A percentile compares a stretch with the other conserved stretches of the same genome.
phyloP scores from a whole-genome alignment of 139 green algal species.

The Picochlorum sp. region DNA sequence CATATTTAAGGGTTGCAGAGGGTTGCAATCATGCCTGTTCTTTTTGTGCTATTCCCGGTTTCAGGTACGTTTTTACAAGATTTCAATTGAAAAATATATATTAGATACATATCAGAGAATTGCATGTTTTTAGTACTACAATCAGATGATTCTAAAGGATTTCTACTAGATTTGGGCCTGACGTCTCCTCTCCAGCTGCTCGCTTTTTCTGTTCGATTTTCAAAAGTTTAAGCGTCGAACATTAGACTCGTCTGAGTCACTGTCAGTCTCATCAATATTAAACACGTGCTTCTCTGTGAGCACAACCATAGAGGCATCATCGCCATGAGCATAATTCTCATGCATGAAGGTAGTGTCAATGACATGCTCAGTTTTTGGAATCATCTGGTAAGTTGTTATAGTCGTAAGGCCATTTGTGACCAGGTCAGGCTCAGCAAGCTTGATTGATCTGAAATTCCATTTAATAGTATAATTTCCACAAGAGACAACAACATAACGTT shows the following conservation, averaged over 20 bases:
- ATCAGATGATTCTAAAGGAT: background rate
- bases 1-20: constrained; percentile 84
- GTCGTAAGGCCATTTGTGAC: constrained; percentile 67
- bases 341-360: constrained; percentile 72
- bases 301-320: constrained; percentile 33
- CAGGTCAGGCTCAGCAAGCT: constrained; percentile 25
- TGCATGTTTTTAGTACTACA: no score
- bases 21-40: constrained; percentile 85
- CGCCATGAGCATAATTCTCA: constrained; percentile 31
- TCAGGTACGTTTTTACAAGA: constrained; percentile 23
- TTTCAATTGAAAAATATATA: background rate
- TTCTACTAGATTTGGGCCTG: background rate
- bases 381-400: constrained; percentile 68
- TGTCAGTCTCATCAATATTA: constrained; percentile 19
- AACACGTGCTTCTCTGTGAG: constrained; percentile 36
- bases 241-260: constrained; percentile 13
- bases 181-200: background rate
- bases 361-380: constrained; percentile 61
- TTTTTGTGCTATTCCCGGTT: constrained; percentile 84
- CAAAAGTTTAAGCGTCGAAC: background rate
- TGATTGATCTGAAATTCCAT: constrained; percentile 74
- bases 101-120: background rate
- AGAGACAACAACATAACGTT: constrained; percentile 76
- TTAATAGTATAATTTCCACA: constrained; percentile 69
- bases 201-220: background rate